A percentile compares a stretch with the other conserved stretches of the same genome.
Conservation (phyloP, 805 yeast species). For the Starmerella bombicola region DNA sequence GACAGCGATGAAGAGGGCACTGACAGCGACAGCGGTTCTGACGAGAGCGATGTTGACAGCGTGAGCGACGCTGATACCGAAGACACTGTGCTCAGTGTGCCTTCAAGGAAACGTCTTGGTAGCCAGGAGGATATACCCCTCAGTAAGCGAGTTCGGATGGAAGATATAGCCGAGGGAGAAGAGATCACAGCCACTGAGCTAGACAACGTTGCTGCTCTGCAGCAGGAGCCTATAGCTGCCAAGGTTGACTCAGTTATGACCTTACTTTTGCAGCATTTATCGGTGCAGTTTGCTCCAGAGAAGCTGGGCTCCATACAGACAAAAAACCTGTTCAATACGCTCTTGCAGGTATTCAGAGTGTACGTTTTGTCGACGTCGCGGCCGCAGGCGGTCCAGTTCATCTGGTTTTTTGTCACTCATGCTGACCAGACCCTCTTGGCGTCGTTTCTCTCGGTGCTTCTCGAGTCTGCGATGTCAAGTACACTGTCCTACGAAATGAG, state of each 20-base stretch:
- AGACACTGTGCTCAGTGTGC: not conserved
- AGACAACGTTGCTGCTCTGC: slow-evolving; percentile 32
- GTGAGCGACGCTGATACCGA: slow-evolving; percentile 4
- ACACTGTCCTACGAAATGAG: slow-evolving; percentile 59
- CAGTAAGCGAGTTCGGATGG: slow-evolving; percentile 13
- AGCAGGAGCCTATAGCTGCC: slow-evolving; percentile 39
- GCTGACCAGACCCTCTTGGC: slow-evolving; percentile 72
- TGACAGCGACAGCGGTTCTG: slow-evolving; percentile 25
- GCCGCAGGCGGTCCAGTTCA: slow-evolving; percentile 76
- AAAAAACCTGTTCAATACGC: slow-evolving; percentile 53
- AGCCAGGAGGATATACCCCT: slow-evolving; percentile 21
- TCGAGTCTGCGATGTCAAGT: slow-evolving; percentile 69
- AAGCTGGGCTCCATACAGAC: slow-evolving; percentile 51
- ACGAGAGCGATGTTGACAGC: slow-evolving; percentile 21
- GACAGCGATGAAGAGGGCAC: slow-evolving; percentile 27
- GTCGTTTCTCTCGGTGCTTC: slow-evolving; percentile 64
- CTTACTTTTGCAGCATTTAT: slow-evolving; percentile 42
- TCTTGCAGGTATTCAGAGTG: slow-evolving; percentile 64
- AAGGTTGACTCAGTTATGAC: slow-evolving; percentile 64
- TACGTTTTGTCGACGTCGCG: slow-evolving; percentile 85
- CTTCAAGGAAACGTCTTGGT: slow-evolving; percentile 23
- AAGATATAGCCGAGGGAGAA: slow-evolving; percentile 28
- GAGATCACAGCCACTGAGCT: slow-evolving; percentile 28
- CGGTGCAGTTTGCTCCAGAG: slow-evolving; percentile 38
- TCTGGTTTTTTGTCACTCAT: slow-evolving; percentile 71